A percentile compares a stretch with the other conserved stretches of the same genome.
These are phyloP conservation scores for Trichoderma cornu-damae DNA, from an alignment of 2,329 filamentous ascomycete genomes.

Conservation along the genomic window DNA sequence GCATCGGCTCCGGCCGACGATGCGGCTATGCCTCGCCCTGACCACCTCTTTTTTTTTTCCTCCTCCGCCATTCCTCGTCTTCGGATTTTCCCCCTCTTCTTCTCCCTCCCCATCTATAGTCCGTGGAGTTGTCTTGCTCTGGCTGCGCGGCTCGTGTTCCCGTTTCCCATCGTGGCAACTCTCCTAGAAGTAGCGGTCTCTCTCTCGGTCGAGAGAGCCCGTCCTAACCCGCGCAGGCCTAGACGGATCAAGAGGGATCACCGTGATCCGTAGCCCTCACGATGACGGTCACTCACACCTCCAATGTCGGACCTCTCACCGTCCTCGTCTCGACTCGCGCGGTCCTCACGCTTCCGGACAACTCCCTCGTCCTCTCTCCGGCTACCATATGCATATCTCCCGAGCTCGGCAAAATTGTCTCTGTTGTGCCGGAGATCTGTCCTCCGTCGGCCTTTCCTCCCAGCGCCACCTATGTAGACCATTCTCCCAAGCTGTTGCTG, in stretches of 20 bases:
- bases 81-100: neutral
- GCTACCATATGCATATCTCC: constrained; percentile 79
- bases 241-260: neutral
- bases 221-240: neutral
- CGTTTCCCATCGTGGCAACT: neutral
- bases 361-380: constrained; percentile 61
- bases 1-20: constrained; percentile 17
- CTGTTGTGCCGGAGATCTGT: constrained; percentile 68
- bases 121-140: neutral
- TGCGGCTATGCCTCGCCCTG: constrained; percentile 2
- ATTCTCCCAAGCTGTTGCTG: constrained; percentile 77
- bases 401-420: constrained; percentile 75
- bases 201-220: neutral
- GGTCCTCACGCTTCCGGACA: constrained; percentile 65
- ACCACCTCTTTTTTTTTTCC: neutral
- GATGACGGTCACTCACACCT: constrained; percentile 31
- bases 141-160: constrained; percentile 4
- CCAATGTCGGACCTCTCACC: constrained; percentile 45
- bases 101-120: neutral
- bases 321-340: constrained; percentile 82
- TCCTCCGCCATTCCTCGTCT: too few relatives aligned
- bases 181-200: constrained; percentile 5
- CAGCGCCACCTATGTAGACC: constrained; percentile 70
- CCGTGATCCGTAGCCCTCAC: constrained; percentile 14
- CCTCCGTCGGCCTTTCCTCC: constrained; percentile 68